Percentiles rank a stretch among this genome's conserved stretches.
Conservation (phyloP, 2,329 filamentous ascomycete species). For the Coniochaeta sp. region DNA sequence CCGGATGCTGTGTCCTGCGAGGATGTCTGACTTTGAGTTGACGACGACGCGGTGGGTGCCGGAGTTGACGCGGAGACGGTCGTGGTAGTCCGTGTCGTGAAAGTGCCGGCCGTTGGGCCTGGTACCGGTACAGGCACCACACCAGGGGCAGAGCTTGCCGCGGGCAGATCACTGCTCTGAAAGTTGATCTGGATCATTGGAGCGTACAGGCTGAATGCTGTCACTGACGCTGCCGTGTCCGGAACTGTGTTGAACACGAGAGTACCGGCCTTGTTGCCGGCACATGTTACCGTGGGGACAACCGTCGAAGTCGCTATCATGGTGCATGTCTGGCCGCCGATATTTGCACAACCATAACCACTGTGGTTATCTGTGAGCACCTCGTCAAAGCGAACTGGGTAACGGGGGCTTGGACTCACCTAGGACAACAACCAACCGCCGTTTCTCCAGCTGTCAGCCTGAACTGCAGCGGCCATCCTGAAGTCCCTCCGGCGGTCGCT, state of each 20-base stretch:
- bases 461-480: conserved; percentile 18
- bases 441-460: conserved; percentile 14
- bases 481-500: conserved; percentile 12
- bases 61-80: neutral
- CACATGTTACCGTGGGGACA: conserved; percentile 14
- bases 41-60: neutral
- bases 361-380: conserved; percentile 3
- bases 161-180: conserved; percentile 14
- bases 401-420: conserved; percentile 6
- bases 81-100: neutral
- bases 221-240: conserved; percentile 8
- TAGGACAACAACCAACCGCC: conserved; percentile 19
- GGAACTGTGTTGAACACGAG: conserved; percentile 10
- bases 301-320: conserved; percentile 13
- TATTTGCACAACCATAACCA: conserved; percentile 17
- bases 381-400: neutral
- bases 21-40: neutral
- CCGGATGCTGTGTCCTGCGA: neutral
- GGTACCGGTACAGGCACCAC: neutral
- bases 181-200: conserved; percentile 21
- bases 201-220: conserved; percentile 14
- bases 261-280: conserved; percentile 9
- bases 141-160: neutral
- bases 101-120: neutral
- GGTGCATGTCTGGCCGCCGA: conserved; percentile 18